These are phyloP conservation scores for Aethionema arabicum DNA, from an alignment of 345 rosid genomes.

Conservation along the genomic window DNA sequence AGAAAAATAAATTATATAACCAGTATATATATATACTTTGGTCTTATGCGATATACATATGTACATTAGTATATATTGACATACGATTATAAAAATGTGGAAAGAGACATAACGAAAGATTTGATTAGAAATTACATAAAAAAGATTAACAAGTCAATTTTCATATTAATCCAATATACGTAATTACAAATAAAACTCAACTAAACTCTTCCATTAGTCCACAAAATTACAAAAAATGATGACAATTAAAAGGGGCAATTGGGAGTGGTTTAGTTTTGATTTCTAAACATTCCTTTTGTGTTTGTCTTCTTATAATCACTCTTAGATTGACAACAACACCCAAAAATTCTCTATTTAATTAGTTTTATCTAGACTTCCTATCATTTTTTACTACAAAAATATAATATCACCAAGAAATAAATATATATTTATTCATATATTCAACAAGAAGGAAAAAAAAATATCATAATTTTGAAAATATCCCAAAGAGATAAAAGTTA, in stretches of 20 bases:
- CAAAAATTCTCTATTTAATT: slow-evolving; percentile 4
- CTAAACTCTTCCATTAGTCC: slow-evolving; percentile 40
- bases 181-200: slow-evolving; percentile 31
- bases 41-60: slow-evolving; percentile 16
- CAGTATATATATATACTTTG: background rate
- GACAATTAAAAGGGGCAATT: slow-evolving; percentile 35
- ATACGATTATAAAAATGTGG: background rate
- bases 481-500: background rate
- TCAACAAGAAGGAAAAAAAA: background rate
- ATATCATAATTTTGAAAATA: background rate
- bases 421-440: no score
- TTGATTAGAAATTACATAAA: slow-evolving; percentile 22
- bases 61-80: background rate
- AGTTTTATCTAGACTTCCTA: slow-evolving; percentile 11
- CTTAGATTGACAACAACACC: slow-evolving; percentile 15
- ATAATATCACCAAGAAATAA: no score
- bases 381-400: no score
- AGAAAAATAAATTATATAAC: background rate
- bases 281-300: slow-evolving; percentile 34
- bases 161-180: slow-evolving; percentile 33
- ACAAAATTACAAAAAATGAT: slow-evolving; percentile 33
- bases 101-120: slow-evolving; percentile 30
- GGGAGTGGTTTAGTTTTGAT: slow-evolving; percentile 36
- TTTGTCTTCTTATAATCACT: slow-evolving; percentile 34
- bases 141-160: slow-evolving; percentile 16